These are phyloP conservation scores for Monilinia aucupariae DNA, from an alignment of 2,329 filamentous ascomycete genomes.

Conservation along the genomic window DNA sequence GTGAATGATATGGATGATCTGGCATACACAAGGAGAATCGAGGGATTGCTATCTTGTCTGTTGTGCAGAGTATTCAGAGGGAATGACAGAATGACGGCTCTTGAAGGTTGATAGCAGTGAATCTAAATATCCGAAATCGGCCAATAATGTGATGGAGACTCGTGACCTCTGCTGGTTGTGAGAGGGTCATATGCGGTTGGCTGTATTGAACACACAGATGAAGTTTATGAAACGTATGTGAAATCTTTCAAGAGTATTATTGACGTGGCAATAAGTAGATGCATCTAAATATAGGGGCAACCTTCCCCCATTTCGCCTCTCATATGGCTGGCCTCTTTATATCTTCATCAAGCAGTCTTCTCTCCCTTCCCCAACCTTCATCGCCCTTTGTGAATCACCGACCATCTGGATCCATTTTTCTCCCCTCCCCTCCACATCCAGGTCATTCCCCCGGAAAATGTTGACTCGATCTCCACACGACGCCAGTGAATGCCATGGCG, in stretches of 20 bases:
- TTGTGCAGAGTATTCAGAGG: background rate
- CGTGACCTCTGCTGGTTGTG: background rate
- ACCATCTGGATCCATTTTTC: background rate
- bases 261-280: too few species aligned
- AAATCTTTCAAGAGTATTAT: too few species aligned
- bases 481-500: slow-evolving; percentile 5
- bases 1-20: too few species aligned
- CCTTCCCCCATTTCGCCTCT: background rate
- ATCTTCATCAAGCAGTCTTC: background rate
- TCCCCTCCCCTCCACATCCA: background rate
- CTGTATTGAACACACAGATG: background rate
- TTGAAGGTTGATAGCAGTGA: background rate
- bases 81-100: background rate
- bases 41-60: background rate
- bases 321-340: background rate
- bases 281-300: background rate
- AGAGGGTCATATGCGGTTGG: background rate
- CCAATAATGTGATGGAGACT: background rate
- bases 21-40: background rate
- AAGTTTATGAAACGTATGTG: background rate
- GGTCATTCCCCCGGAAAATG: background rate
- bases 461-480: background rate
- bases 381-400: background rate
- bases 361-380: background rate
- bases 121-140: background rate